Evolutionary conservation across 805 yeast genomes (phyloP), one percentile per base, ranked within the genome.

Genomic region (Clavispora fructus): DNA sequence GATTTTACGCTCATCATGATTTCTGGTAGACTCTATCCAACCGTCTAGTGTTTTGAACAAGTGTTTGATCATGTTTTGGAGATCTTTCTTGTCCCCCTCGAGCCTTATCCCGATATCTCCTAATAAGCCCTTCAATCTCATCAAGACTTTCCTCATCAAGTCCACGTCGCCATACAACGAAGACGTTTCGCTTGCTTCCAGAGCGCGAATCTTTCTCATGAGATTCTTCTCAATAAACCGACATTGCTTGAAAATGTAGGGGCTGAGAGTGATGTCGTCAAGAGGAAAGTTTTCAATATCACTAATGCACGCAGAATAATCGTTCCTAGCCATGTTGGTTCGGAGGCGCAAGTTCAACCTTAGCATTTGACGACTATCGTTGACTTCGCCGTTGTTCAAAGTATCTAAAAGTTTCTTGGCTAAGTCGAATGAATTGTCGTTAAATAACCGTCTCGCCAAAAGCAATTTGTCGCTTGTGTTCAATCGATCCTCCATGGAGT

Each of bases 41-140:
- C 40, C 46, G 44, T 55, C 59, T 33, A 68, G 53, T 46, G 63
- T 53, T 16, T 41, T 48, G 37, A 66, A 59, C 52, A 63, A 49
- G 16, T 58, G 56, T 4, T 45, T 42, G 10, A 59, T 48, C 39
- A 58, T 51, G 12, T 32, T 43, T 6, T 51, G 43, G 14, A 68
- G 48, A 38, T 68, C 73, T 7, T 35, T 35, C n/a, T 59, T 58
- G 44, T 69, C 74, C 33, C 61, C 59, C 13, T 58, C 53, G 30
- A 71, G 45, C n/a, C 73, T 59, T 13, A 58, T 47, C 4, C 58
- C 53, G 7, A 68, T 58, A 54, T 70, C 73, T 8, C 72, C 73
- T 17, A 70, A 63, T 37, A 69, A 59, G 1, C 66, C 67, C 31
- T 57, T 55, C 27, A 68, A 44, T 39, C 51, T 53, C 8, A 30